These are phyloP conservation scores for Termitomyces sp. DNA, from an alignment of 768 basidiomycete species.

Conservation along the genomic window DNA sequence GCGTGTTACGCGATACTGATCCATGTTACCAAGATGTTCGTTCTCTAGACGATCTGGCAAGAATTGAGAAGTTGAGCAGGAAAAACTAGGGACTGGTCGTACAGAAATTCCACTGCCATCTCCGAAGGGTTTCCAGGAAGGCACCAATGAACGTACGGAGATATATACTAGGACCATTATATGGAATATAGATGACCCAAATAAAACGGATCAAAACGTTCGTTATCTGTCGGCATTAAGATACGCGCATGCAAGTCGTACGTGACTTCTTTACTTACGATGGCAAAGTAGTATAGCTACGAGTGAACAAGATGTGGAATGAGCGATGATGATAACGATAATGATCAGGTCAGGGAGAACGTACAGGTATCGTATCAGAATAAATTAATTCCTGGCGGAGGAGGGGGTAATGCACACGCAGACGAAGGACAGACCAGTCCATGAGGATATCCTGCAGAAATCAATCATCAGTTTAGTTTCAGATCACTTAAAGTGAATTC, in stretches of 20 bases:
- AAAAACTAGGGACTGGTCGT: constrained; percentile 20
- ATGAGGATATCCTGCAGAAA: constrained; percentile 66
- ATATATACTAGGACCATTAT: constrained; percentile 36
- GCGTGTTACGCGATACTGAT: constrained; percentile 84
- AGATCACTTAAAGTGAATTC: background rate
- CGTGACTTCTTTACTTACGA: constrained; percentile 38
- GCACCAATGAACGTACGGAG: constrained; percentile 64
- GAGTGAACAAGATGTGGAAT: background rate
- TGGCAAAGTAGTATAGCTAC: constrained; percentile 74
- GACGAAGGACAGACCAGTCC: constrained; percentile 85
- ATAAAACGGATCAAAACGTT: constrained; percentile 75
- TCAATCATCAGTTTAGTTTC: background rate
- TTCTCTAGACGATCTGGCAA: constrained; percentile 71
- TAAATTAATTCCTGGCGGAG: constrained; percentile 78
- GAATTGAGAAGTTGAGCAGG: background rate
- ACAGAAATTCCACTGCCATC: constrained; percentile 94
- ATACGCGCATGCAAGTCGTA: background rate
- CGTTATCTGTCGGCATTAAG: constrained; percentile 42
- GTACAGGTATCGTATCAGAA: constrained; percentile 50
- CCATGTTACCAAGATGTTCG: constrained; percentile 90
- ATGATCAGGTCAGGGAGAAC: constrained; percentile 13
- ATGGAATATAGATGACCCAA: constrained; percentile 78
- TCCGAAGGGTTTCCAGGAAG: constrained; percentile 68
- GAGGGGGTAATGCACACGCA: constrained; percentile 47
- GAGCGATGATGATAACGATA: background rate